Base-by-base conservation (phyloP, 2,329 filamentous ascomycete genomes). In the Trichophaea hybrida region DNA sequence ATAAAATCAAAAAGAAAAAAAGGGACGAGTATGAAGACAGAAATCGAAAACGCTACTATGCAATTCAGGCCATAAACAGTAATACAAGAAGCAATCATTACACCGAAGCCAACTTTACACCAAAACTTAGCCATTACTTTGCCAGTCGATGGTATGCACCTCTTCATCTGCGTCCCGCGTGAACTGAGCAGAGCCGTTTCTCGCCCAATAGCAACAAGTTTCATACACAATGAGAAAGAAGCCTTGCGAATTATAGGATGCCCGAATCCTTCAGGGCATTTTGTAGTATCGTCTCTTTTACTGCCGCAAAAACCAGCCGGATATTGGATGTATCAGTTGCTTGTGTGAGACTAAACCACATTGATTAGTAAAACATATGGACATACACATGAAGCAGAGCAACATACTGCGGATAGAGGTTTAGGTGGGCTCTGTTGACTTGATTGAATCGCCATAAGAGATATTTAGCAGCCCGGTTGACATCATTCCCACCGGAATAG, bases 261-360 rank as follows among this genome's bases (percentile, higher is more conserved):
- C 93, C 93, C 24, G 93, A 97, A 73, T 98, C 93, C 75, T 94
- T 96, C 68, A 98, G 80, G 52, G 93, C 93, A 72, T 98, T 98
- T 74, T 97, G 94, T 67, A 98, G 76, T 70, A 98, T 98, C 37
- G 93, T 98, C 75, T 98, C 93, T 73, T 98, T 98, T 62, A 98
- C 93, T 6, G 93, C 93, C 37, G 91, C 93, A 74, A 98, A 98
- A 52, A 98, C 93, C 40, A 98, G 80, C 66, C 93, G 87, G 69
- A 98, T 96, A 71, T 98, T 98, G 56, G 90, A 96, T 3, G 93
- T 98, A 72, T 98, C 93, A 65, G 93, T 98, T 50, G 93, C 93
- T 85, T 98, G 93, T 37, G 93, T 98, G 64, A 98, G 80, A 74
- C 91, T 97, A 68, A 53, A 31, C 17, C 17, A 34, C 32, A 53